Base-by-base conservation (phyloP, 192 early-diverging fungal species). In the Geranomyces michiganensis region DNA sequence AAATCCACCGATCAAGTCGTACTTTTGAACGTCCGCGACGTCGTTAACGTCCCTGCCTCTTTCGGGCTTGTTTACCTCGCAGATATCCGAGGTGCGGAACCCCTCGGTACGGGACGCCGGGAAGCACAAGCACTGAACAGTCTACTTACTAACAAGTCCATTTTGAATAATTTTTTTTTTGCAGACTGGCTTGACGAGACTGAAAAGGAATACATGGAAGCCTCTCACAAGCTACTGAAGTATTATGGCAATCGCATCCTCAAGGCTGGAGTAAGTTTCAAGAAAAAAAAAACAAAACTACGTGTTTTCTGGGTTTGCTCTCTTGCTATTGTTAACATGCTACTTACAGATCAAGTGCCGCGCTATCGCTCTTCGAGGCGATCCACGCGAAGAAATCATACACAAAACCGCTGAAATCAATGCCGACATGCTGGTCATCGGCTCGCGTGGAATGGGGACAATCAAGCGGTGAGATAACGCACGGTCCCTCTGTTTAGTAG, bases 281-380 rank as follows among this genome's bases (percentile, higher is more conserved):
- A n/a, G n/a, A n/a, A n/a, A n/a, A n/a, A n/a, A n/a, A n/a, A n/a
- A n/a, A n/a, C n/a, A n/a, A n/a, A n/a, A n/a, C n/a, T n/a, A n/a
- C n/a, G n/a, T n/a, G n/a, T n/a, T n/a, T n/a, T n/a, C n/a, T n/a
- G n/a, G n/a, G n/a, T n/a, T n/a, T n/a, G n/a, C 58, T 19, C 58
- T 32, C 30, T 60, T 7, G 58, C 31, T 58, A 29, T 29, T 17
- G 58, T 29, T 60, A 7, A 27, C 27, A 8, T 27, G 7, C 51
- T 9, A 58, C n/a, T n/a, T 43, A 15, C 32, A 73, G 63, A 55
- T 55, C 33, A 68, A 65, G 21, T 71, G 53, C 43, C 76, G 77
- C 22, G 83, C 80, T 21, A 80, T 82, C 51, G 76, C 78, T 15
- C 74, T 85, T 31, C 67, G 78, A 15, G 83, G 83, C 33, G 83